phyloP scores from a whole-genome alignment of 345 rosid species.

The Sonneratia caseolaris region DNA sequence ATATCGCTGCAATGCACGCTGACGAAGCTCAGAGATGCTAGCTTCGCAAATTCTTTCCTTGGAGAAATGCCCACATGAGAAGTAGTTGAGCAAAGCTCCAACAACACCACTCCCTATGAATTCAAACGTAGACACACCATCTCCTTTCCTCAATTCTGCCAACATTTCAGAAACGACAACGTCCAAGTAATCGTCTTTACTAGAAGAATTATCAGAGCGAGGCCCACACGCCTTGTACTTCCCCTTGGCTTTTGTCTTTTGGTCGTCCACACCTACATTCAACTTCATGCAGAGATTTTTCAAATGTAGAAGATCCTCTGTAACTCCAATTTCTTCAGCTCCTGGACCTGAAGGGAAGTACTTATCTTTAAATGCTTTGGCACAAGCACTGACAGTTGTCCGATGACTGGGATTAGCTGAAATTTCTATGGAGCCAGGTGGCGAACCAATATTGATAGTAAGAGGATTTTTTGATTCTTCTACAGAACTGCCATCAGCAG shows the following conservation, averaged over 20 bases:
- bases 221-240: slow-evolving; percentile 71
- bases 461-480: slow-evolving; percentile 60
- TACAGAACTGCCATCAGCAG: slow-evolving; percentile 48
- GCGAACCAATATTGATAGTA: slow-evolving; percentile 48
- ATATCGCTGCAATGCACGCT: slow-evolving; percentile 67
- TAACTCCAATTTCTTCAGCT: slow-evolving; percentile 73
- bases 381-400: slow-evolving; percentile 64
- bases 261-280: slow-evolving; percentile 70
- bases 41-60: slow-evolving; percentile 78
- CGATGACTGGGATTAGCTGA: slow-evolving; percentile 66
- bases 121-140: slow-evolving; percentile 98
- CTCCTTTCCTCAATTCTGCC: slow-evolving; percentile 82
- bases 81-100: slow-evolving; percentile 81
- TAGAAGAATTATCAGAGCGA: slow-evolving; percentile 44
- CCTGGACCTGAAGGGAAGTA: slow-evolving; percentile 71
- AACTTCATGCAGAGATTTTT: slow-evolving; percentile 77
- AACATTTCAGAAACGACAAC: slow-evolving; percentile 77
- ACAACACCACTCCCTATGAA: slow-evolving; percentile 97
- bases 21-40: slow-evolving; percentile 73
- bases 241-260: slow-evolving; percentile 75
- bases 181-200: slow-evolving; percentile 74
- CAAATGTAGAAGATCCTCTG: slow-evolving; percentile 80
- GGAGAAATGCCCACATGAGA: slow-evolving; percentile 78
- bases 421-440: slow-evolving; percentile 55
- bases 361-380: slow-evolving; percentile 87